These are phyloP conservation scores for Adiantum capillusveneris DNA, from an alignment of 75 land plant species.

Conservation along the genomic window DNA sequence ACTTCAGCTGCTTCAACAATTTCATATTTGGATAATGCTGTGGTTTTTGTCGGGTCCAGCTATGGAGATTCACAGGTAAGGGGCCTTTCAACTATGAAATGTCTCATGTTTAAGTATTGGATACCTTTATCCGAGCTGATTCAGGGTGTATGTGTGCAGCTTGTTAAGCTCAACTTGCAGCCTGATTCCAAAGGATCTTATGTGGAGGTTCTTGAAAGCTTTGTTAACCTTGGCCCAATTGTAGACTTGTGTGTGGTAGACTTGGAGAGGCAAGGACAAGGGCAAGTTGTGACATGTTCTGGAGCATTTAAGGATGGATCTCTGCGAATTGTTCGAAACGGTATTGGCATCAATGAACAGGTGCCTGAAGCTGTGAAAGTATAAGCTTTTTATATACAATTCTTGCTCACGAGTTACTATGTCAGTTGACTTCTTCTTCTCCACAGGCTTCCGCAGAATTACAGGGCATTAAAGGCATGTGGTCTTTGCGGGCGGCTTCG, in stretches of 20 bases:
- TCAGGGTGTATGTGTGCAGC: constrained; percentile 69
- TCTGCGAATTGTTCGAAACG: constrained; percentile 96
- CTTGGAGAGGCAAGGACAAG: constrained; percentile 98
- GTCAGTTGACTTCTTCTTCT: background rate
- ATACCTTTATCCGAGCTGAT: no score
- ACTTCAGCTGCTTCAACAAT: constrained; percentile 94
- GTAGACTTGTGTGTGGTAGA: constrained; percentile 99
- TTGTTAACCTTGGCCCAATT: constrained; percentile 97
- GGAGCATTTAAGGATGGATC: constrained; percentile 99
- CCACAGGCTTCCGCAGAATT: constrained; percentile 95
- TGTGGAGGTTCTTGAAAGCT: constrained; percentile 94
- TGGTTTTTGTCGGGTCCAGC: constrained; percentile 90
- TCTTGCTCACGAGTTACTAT: background rate
- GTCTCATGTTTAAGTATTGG: no score
- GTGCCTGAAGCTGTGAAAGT: constrained; percentile 19
- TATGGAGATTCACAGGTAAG: constrained; percentile 97
- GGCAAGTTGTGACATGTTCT: constrained; percentile 99
- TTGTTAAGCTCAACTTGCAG: constrained; percentile 78
- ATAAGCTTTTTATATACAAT: background rate
- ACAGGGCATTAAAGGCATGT: constrained; percentile 98
- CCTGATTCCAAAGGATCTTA: constrained; percentile 83
- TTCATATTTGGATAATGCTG: constrained; percentile 94
- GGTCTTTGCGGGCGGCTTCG: constrained; percentile 91
- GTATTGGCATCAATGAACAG: constrained; percentile 99
- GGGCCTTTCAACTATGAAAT: background rate